phyloP scores from a whole-genome alignment of 202 grass and related monocot species.

The Carex arenaria region DNA sequence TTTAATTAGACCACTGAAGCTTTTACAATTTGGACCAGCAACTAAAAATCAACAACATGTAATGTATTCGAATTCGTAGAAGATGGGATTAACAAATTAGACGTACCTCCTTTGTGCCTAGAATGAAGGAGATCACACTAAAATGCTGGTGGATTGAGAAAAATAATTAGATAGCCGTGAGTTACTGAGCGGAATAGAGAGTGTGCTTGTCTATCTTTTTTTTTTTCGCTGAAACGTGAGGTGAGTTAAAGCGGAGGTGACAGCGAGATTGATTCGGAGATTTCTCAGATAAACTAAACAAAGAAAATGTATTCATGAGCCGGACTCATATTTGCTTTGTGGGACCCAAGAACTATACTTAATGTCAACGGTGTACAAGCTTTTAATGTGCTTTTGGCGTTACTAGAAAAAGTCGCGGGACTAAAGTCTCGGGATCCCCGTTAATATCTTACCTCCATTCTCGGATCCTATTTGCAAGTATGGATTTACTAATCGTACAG shows the following conservation, averaged over 20 bases:
- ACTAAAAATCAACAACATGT: not conserved
- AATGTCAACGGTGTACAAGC: not conserved
- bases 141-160: not conserved
- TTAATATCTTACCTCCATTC: not conserved
- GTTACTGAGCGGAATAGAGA: not conserved
- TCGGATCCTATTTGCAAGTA: not conserved
- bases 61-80: not conserved
- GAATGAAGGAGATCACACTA: not conserved
- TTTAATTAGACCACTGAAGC: conserved; percentile 3
- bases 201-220: not conserved
- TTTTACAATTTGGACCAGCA: not conserved
- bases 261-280: not conserved
- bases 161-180: not conserved
- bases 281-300: not conserved
- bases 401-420: not conserved
- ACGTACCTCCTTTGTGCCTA: not conserved
- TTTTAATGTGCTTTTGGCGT: not conserved
- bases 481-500: not conserved
- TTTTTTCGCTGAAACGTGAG: too few species aligned
- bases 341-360: not conserved
- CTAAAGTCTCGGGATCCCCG: not conserved
- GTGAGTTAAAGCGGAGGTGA: too few species aligned
- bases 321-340: not conserved
- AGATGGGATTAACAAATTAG: not conserved
- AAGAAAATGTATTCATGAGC: not conserved